Evolutionary conservation across 192 early-diverging fungal species (phyloP).

Genomic region (Entrophospora sp.): DNA sequence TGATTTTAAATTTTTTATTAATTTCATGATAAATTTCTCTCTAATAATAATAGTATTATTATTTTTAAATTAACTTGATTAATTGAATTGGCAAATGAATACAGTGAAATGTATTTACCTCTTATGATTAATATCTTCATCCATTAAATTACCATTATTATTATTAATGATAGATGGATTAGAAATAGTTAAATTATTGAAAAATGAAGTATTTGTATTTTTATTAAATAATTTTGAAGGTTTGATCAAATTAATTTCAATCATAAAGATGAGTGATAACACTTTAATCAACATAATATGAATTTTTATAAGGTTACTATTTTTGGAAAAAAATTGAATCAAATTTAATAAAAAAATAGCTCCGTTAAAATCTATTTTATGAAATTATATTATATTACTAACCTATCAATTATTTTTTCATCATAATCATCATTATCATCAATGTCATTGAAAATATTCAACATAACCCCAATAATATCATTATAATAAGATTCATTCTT

Average conservation of each 20-base stretch:
- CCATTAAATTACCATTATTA: not conserved
- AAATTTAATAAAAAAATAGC: not conserved
- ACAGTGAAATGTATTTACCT: too few species aligned
- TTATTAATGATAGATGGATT: not conserved
- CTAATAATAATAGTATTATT: too few species aligned
- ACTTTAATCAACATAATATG: not conserved
- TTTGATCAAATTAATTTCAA: not conserved
- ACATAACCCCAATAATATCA: not conserved
- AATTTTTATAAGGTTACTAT: not conserved
- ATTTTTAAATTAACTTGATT: too few species aligned
- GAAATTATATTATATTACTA: not conserved
- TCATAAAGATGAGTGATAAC: not conserved
- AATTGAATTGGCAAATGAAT: too few species aligned
- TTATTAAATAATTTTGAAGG: slow-evolving; percentile 1
- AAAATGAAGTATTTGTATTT: too few species aligned
- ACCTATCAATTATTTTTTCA: not conserved
- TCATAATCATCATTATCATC: not conserved
- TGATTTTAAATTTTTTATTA: too few species aligned
- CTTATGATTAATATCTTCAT: too few species aligned
- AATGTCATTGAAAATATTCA: not conserved
- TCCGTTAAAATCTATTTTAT: not conserved
- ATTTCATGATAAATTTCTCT: too few species aligned
- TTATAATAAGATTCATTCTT: not conserved
- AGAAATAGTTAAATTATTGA: not conserved
- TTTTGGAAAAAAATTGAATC: not conserved